Percentiles rank a stretch among this genome's conserved stretches.
Conservation (phyloP, 2,329 filamentous ascomycete genomes). For the Clarireedia paspali region DNA sequence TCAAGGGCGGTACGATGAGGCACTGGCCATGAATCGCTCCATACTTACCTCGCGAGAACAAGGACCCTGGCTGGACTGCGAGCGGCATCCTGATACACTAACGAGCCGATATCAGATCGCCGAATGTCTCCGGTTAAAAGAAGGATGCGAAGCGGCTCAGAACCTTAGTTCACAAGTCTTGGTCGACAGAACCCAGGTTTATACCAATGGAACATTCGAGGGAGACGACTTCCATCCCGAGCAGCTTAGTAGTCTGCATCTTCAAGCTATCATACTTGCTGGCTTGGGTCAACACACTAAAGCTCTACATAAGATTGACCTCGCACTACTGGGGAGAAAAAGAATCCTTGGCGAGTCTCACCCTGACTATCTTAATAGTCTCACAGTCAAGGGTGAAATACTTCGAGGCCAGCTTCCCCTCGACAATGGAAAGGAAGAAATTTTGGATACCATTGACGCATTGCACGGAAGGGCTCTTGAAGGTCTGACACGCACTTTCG, state of each 20-base stretch:
- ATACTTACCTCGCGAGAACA: slow-evolving; percentile 14
- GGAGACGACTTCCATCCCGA: slow-evolving; percentile 22
- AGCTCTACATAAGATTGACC: slow-evolving; percentile 20
- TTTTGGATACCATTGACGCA: slow-evolving; percentile 16
- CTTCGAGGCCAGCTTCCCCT: slow-evolving; percentile 18
- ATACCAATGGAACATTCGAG: slow-evolving; percentile 19
- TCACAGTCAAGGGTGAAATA: slow-evolving; percentile 25
- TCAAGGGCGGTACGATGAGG: slow-evolving; percentile 20
- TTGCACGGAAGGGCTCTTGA: slow-evolving; percentile 19
- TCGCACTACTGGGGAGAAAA: slow-evolving; percentile 14
- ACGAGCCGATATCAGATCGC: slow-evolving; percentile 22
- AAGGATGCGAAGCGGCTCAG: slow-evolving; percentile 21
- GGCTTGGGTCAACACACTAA: slow-evolving; percentile 17
- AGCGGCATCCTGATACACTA: slow-evolving; percentile 22
- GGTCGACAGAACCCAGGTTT: slow-evolving; percentile 16
- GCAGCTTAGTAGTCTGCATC: slow-evolving; percentile 22
- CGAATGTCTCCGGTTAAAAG: slow-evolving; percentile 16
- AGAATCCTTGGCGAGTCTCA: slow-evolving; percentile 18
- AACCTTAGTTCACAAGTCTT: slow-evolving; percentile 17
- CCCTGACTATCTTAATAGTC: slow-evolving; percentile 17
- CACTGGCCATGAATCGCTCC: slow-evolving; percentile 18
- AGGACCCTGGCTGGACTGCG: slow-evolving; percentile 21
- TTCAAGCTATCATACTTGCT: slow-evolving; percentile 21
- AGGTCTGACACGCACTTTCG: slow-evolving; percentile 18
- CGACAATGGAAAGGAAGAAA: slow-evolving; percentile 12